Base-by-base conservation (phyloP, 495 filamentous ascomycete genomes). In the Aspergillus bertholletiae region DNA sequence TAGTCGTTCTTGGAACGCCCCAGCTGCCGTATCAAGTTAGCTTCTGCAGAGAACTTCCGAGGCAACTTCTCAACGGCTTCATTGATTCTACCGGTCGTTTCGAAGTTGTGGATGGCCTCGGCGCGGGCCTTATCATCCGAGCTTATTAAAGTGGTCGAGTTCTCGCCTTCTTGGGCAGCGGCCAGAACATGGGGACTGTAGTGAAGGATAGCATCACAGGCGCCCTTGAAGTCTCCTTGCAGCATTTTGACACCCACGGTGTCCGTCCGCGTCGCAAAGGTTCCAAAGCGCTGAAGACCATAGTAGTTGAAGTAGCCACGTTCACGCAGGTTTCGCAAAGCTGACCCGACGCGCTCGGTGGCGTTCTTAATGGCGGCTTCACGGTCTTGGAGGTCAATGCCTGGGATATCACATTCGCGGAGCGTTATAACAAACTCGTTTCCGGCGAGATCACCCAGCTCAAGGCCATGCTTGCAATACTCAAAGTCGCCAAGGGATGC, bases 301-400 rank as follows among this genome's bases (percentile, higher is more conserved):
- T 88, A 98, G 74, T 97, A 97, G 68, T 98, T 97, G 68, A 97
- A 84, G 72, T 96, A 98, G 0, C 94, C 94, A 13, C 82, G 73
- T 41, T 81, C 67, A 48, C 70, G 68, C 8, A 92, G 74, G 24
- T 76, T 74, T 44, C 71, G 63, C 40, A 88, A 69, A 7, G 84
- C 74, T 2, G 74, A 63, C 12, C 70, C 72, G 5, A 97, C 76
- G 37, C 87, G 68, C 6, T 79, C 71, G 12, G 83, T 65, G 7
- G 76, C 76, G 43, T 74, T 74, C 13, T 67, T 50, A 52, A 59
- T 59, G 51, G 57, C 75, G 51, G 62, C 64, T 58, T 69, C 68
- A 27, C 56, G 56, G 56, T 74, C 67, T 34, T 73, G 53, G 5
- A 72, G 61, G 17, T 77, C 74, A 56, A 75, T 71, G 7, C 71